Base-by-base conservation (phyloP, 192 early-diverging fungal genomes). In the Coemansia sp. region DNA sequence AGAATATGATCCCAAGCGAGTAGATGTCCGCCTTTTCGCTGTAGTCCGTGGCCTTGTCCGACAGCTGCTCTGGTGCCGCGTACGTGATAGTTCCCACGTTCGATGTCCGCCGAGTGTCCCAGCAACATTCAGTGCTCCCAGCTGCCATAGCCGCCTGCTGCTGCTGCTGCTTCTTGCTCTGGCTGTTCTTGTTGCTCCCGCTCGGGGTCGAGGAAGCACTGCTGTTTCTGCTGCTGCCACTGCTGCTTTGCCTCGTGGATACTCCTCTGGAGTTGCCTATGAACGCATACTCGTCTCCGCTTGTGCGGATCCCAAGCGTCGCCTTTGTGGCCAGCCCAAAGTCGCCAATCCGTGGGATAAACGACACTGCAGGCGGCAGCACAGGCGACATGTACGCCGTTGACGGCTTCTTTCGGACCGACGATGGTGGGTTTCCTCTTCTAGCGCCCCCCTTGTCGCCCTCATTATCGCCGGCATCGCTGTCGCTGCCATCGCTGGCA, bases 81-180 rank as follows among this genome's bases (percentile, higher is more conserved):
- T 98, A 98, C 16, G 96, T 90, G 0, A 92, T 89, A 0, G 96
- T 98, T 2, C 96, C 96, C 18, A 98, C 90, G 41, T 95, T 94
- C 3, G 86, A 87, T 0, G 92, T 94, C 15, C 94, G 88, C 64
- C 91, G 76, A 6, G 84, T 82, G 41, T 81, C 85, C 10, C 87
- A 86, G 16, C 41, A 49, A 26, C 7, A 26, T 6, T 4, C 36
- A 39, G 13, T 6, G 41, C 13, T 40, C 18, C 19, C 1, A 62
- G 10, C 41, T 10, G 11, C 21, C 26, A 6, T 54, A 8, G 51
- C 22, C 8, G 51, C 51, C 12, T 26, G 21, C 21, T 26, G 51
- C 19, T 54, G 21, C 13, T 41, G 10, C 16, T 47, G 46, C 16
- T 11, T n/a, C 16, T 41, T 41, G 5, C 39, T 22, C 9, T 40